phyloP scores from a whole-genome alignment of 1,284 basidiomycete genomes.

The Wolfiporia cocos region DNA sequence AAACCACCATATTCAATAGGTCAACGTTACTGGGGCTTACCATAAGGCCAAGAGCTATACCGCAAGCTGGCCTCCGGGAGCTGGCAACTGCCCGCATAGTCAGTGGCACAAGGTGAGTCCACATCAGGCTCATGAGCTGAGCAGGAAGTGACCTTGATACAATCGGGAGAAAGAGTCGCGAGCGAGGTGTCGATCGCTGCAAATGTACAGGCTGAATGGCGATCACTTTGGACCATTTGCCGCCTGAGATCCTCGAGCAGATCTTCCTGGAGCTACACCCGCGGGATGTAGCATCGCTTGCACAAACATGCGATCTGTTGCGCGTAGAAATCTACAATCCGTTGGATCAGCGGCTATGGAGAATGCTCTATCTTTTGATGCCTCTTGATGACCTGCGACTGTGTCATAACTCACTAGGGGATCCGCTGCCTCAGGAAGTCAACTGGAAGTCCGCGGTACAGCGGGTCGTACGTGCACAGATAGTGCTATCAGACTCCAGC shows the following conservation, averaged over 20 bases:
- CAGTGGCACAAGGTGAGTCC: no score
- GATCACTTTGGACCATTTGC: no score
- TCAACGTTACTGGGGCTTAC: no score
- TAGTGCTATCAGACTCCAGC: conserved; percentile 30
- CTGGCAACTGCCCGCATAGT: no score
- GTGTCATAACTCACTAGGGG: conserved; percentile 39
- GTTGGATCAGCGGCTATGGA: conserved; percentile 48
- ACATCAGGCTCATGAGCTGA: no score
- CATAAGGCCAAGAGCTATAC: no score
- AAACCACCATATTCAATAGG: no score
- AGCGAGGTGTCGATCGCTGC: no score
- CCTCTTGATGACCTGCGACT: conserved; percentile 52
- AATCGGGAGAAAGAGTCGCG: no score
- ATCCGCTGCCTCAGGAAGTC: conserved; percentile 24
- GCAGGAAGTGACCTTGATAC: no score
- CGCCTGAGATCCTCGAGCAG: conserved; percentile 49
- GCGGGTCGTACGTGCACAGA: conserved; percentile 42
- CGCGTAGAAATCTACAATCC: conserved; percentile 39
- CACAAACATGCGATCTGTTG: conserved; percentile 43
- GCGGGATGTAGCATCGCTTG: conserved; percentile 41
- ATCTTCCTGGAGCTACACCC: conserved; percentile 50
- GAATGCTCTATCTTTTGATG: conserved; percentile 50
- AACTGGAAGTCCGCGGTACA: conserved; percentile 51
- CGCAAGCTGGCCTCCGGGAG: no score
- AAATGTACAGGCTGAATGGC: no score